Evolutionary conservation across 352 stramenopile genomes (phyloP).

Genomic region (Bremia lactucae): DNA sequence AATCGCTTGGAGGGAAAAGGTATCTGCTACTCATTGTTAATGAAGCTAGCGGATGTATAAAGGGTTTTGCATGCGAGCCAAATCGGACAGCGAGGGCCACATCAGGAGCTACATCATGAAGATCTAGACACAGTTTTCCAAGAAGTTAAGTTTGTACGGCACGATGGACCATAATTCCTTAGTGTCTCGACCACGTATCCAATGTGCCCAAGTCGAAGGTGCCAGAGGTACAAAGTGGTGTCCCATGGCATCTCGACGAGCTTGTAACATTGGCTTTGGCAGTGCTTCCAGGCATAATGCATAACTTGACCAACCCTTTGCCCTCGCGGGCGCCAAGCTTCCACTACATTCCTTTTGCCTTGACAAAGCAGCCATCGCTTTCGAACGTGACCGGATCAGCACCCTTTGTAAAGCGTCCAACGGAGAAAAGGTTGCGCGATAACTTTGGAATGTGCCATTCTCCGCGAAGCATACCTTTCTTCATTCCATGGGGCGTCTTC

Average conservation of each 20-base stretch:
- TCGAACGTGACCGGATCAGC: slow-evolving; percentile 3
- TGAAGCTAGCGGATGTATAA: no score
- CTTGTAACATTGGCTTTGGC: neutral
- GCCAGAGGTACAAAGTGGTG: neutral
- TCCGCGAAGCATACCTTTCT: slow-evolving; percentile 4
- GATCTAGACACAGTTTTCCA: no score
- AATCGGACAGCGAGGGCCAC: no score
- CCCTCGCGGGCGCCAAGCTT: neutral
- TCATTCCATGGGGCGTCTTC: neutral
- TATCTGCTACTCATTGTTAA: no score
- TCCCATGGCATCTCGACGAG: neutral
- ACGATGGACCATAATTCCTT: no score
- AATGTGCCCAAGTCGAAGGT: slow-evolving; percentile 9
- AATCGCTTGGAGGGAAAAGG: no score
- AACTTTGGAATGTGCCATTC: slow-evolving; percentile 4
- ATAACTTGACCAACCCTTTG: neutral
- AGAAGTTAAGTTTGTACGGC: no score
- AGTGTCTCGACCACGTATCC: no score
- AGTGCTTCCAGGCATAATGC: neutral
- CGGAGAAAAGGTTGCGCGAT: slow-evolving; percentile 6
- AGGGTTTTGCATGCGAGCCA: no score
- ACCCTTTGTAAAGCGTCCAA: neutral
- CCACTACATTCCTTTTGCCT: neutral
- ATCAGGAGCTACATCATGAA: no score
- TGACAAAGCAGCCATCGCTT: neutral